These are phyloP conservation scores for Citrus trifoliata DNA, from an alignment of 345 rosid genomes.

Conservation along the genomic window DNA sequence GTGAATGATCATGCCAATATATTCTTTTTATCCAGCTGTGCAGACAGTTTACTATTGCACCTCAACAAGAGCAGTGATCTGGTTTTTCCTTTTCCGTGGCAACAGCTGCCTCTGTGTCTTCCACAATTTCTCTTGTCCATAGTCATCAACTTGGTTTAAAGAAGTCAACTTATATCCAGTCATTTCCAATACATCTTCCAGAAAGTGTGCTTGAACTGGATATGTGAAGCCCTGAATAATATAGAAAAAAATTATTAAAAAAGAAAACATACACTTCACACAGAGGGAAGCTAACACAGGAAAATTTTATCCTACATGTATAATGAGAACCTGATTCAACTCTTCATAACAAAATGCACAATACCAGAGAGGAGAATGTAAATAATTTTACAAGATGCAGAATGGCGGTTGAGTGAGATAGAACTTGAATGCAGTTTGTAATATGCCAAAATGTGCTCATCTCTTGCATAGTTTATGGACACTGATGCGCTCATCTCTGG, in stretches of 20 bases:
- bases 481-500: too few species aligned
- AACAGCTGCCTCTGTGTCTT: slow-evolving; percentile 86
- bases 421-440: background rate
- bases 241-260: background rate
- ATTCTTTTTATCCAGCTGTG: background rate
- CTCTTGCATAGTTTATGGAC: background rate
- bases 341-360: background rate
- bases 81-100: slow-evolving; percentile 90
- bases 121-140: slow-evolving; percentile 98
- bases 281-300: background rate
- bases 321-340: background rate
- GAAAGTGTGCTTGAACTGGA: slow-evolving; percentile 78
- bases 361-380: background rate
- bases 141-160: slow-evolving; percentile 95
- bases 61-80: slow-evolving; percentile 93
- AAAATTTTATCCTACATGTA: background rate
- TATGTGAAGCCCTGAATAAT: slow-evolving; percentile 78
- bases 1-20: background rate
- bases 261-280: background rate
- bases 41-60: slow-evolving; percentile 32
- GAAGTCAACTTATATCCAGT: slow-evolving; percentile 89
- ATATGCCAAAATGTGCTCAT: background rate
- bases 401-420: background rate
- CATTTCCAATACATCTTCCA: slow-evolving; percentile 86
- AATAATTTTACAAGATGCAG: background rate